Evolutionary conservation across 345 rosid species (phyloP), one percentile per base, ranked within the genome.

Genomic region (Arabis alpina): DNA sequence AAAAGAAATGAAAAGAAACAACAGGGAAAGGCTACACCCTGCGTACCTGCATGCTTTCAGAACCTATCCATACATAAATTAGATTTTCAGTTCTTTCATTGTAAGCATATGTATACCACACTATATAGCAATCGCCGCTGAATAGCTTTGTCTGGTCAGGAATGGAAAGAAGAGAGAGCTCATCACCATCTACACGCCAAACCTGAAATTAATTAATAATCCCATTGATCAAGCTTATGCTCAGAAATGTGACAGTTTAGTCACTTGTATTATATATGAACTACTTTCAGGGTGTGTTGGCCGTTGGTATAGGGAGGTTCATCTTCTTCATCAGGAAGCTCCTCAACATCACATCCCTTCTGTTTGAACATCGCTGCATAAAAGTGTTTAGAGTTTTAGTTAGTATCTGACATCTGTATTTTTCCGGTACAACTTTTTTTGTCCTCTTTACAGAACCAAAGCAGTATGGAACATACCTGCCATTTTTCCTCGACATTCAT

Each of bases 401-500:
- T 40, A 67, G 70, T 42, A 66, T 68, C 39, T 48, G 42, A 8
- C 11, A 27, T 72, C 5, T 10, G 39, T 19, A 49, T 16, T 60
- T 36, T 64, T 32, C 40, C 24, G 28, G 3, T 36, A 28, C 49
- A 53, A 15, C 2, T 10, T 39, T 11, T 11, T 34, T 14, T 52
- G 11, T 52, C 48, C 8, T 54, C 55, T 54, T 25, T 11, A 34
- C 52, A 32, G 8, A 61, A 5, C 61, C 54, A 62, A 47, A 45
- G 23, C 14, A 54, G 25, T 25, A 57, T 28, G 62, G 53, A 44
- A 45, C 75, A 75, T 36, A 92, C 98, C 98, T 83, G 96, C 96
- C 69, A 92, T 83, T 92, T 92, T 92, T 76, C 78, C 96, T 72
- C 96, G 86, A 51, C 98, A 93, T 70, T 92, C 98, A 60, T 79